phyloP scores from a whole-genome alignment of 306 rosid genomes.

The Trichosanthes truncata region DNA sequence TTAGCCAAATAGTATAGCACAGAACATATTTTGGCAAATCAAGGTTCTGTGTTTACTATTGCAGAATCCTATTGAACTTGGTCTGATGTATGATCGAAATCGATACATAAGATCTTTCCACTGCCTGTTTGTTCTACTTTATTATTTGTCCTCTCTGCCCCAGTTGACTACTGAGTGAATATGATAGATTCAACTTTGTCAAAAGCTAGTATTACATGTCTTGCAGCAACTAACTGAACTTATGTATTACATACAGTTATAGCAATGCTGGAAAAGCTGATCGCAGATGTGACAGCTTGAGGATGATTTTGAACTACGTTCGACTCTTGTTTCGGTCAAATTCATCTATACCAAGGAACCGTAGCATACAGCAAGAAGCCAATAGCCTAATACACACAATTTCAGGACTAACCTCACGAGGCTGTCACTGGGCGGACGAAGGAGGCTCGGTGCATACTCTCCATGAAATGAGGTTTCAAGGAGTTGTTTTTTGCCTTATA shows the following conservation, averaged over 20 bases:
- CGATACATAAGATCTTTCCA: neutral
- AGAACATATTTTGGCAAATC: neutral
- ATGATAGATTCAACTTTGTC: too few species aligned
- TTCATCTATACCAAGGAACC: neutral
- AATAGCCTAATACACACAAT: neutral
- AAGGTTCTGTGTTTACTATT: neutral
- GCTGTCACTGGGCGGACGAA: neutral
- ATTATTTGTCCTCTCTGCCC: neutral
- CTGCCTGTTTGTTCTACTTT: neutral
- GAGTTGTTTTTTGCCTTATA: slow-evolving; percentile 9
- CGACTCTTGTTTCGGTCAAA: neutral
- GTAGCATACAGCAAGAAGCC: neutral
- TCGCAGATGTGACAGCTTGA: neutral
- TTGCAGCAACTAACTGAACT: neutral
- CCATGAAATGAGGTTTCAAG: neutral
- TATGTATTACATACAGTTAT: neutral
- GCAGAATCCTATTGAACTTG: neutral
- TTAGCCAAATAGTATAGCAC: neutral
- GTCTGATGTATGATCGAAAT: neutral
- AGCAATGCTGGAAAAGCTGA: neutral
- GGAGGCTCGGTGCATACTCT: neutral
- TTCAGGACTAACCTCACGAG: neutral
- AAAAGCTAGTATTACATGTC: neutral
- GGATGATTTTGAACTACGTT: neutral
- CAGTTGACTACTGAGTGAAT: neutral